Evolutionary conservation across 352 stramenopile species (phyloP), one percentile per base, ranked within the genome.

Genomic region (Phytophthora litchii): DNA sequence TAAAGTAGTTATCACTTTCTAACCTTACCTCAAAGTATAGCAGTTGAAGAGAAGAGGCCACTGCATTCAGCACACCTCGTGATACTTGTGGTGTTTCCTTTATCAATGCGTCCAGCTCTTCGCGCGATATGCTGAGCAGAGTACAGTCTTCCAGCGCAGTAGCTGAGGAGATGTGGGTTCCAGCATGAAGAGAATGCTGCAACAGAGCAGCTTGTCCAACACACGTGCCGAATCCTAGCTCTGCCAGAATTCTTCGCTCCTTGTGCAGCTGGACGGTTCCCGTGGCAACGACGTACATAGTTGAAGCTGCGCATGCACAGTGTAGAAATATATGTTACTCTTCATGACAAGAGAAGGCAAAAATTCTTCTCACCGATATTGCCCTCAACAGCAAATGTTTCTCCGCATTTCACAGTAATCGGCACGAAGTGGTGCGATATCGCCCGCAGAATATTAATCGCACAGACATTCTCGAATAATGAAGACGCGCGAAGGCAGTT

Each of bases 251-350:
- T 1, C 74, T 70, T 19, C 70, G 69, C 32, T 92, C 64, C 45
- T 93, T 92, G 55, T 95, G 86, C 13, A 93, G 74, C 50, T 95
- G 83, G 20, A 95, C 80, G 2, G 68, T 80, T 2, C 86, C 86
- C 7, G 61, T 64, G 2, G 86, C 86, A 47, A 95, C 74, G 8
- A 93, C 76, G 37, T 83, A 93, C 86, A 95, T 93, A 2, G 82
- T 72, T 14, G 73, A 82, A 44, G 86, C 86, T 95, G 31, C n/a
- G 19, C 17, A 38, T 37, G 16, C 43, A 55, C 31, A 43, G 36
- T 19, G 10, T 40, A 45, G 23, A 42, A 43, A 21, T 27, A 17
- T 19, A 29, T 1, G n/a, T 54, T 16, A 51, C 4, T 3, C 20
- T 11, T 36, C 48, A 9, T 8, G 34, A 23, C 16, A 45, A 3